phyloP scores from a whole-genome alignment of 495 filamentous ascomycete genomes.

The Neurospora sp. region DNA sequence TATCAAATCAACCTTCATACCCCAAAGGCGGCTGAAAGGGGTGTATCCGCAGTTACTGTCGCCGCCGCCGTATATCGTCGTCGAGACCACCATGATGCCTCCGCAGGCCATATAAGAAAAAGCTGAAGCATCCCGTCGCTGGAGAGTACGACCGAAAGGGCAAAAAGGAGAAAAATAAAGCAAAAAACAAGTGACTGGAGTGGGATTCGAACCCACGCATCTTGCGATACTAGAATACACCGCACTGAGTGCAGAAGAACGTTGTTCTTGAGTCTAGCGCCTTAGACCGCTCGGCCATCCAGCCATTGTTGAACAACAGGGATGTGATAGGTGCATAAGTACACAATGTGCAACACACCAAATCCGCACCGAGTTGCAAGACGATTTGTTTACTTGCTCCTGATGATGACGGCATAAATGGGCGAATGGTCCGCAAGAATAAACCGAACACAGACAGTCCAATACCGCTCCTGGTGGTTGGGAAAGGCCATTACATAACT shows the following conservation, averaged over 20 bases:
- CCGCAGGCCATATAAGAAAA: background rate
- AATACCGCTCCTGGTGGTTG: background rate
- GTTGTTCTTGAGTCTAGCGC: constrained; percentile 21
- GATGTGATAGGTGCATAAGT: background rate
- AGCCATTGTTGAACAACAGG: constrained; percentile 3
- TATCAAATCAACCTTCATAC: too few species aligned
- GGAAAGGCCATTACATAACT: background rate
- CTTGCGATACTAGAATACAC: constrained; percentile 2
- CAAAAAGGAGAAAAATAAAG: background rate
- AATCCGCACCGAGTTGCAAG: background rate
- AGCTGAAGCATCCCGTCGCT: background rate
- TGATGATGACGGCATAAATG: background rate
- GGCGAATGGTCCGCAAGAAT: background rate
- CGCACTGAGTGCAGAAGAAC: constrained; percentile 5
- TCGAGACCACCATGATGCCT: background rate
- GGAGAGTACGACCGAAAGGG: background rate
- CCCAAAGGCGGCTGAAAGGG: too few species aligned
- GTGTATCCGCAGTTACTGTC: too few species aligned
- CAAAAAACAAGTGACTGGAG: constrained; percentile 15
- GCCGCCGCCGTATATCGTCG: too few species aligned
- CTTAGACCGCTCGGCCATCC: constrained; percentile 27
- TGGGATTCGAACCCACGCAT: constrained; percentile 2
- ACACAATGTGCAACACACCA: background rate
- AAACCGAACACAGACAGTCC: background rate
- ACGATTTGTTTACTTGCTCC: background rate